Conservation (phyloP, 768 basidiomycete species). For the Kwoniella mangroviensis region DNA sequence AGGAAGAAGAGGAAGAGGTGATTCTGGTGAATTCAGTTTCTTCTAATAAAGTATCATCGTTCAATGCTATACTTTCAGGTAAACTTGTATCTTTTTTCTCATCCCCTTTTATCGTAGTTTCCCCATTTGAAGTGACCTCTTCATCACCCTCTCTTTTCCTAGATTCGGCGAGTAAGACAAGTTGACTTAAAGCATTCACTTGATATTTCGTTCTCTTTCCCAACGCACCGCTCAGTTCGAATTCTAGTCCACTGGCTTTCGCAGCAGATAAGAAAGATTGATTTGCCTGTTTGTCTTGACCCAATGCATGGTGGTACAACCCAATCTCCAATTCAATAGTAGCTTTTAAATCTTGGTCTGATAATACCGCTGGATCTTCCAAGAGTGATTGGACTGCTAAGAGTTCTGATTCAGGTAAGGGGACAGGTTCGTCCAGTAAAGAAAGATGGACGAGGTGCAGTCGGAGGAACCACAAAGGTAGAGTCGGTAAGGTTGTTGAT, state of each 20-base stretch:
- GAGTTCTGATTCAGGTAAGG: constrained; percentile 60
- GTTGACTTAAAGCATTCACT: constrained; percentile 78
- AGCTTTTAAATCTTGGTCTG: constrained; percentile 70
- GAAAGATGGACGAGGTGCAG: constrained; percentile 69
- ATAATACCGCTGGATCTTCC: constrained; percentile 59
- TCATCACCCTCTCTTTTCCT: constrained; percentile 60
- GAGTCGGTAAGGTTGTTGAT: constrained; percentile 63
- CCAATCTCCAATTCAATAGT: constrained; percentile 76
- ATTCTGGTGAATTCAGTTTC: constrained; percentile 88
- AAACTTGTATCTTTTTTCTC: constrained; percentile 8
- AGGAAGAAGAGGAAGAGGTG: constrained; percentile 51
- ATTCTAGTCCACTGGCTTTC: constrained; percentile 75
- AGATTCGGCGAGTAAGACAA: constrained; percentile 91
- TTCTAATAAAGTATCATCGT: constrained; percentile 96
- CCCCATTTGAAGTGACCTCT: constrained; percentile 21
- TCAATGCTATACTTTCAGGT: constrained; percentile 77
- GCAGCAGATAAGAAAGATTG: constrained; percentile 79
- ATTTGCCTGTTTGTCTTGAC: constrained; percentile 72
- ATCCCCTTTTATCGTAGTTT: constrained; percentile 2
- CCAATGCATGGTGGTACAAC: constrained; percentile 73
- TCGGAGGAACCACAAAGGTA: constrained; percentile 85
- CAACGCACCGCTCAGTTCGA: constrained; percentile 87
- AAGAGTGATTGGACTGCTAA: constrained; percentile 47
- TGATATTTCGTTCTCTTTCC: constrained; percentile 96
- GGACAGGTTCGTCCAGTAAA: constrained; percentile 80